A percentile compares a stretch with the other conserved stretches of the same genome.
These are phyloP conservation scores for Saturnispora mendoncae DNA, from an alignment of 805 yeast species.

Conservation along the genomic window DNA sequence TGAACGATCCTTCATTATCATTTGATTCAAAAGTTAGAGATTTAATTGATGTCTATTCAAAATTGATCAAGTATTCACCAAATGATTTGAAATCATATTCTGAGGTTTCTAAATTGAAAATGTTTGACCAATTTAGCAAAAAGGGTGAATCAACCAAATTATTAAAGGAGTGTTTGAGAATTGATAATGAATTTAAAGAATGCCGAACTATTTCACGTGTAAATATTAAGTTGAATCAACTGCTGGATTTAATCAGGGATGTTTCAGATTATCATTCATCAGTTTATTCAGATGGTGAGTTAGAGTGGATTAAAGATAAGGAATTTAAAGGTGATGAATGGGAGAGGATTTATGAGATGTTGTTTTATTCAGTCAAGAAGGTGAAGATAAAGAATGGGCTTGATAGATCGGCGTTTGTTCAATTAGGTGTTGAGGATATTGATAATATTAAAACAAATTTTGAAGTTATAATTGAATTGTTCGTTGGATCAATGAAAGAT, in stretches of 20 bases:
- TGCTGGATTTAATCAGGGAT: conserved; percentile 33
- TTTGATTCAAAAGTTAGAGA: conserved; percentile 17
- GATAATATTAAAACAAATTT: conserved; percentile 18
- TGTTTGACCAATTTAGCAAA: conserved; percentile 21
- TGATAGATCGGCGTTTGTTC: conserved; percentile 16
- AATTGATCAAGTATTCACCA: conserved; percentile 18
- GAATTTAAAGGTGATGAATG: conserved; percentile 38
- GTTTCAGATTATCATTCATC: conserved; percentile 36
- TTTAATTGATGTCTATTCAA: conserved; percentile 20
- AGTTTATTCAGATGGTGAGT: conserved; percentile 29
- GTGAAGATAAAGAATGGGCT: conserved; percentile 18
- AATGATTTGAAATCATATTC: conserved; percentile 19
- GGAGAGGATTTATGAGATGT: conserved; percentile 28
- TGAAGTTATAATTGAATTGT: conserved; percentile 21
- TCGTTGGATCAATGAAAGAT: conserved; percentile 10
- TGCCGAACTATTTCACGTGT: conserved; percentile 53
- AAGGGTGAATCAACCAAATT: conserved; percentile 14
- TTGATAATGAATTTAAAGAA: conserved; percentile 60
- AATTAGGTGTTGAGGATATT: conserved; percentile 12
- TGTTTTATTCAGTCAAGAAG: conserved; percentile 22
- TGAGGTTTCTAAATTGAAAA: conserved; percentile 21
- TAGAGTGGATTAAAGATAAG: conserved; percentile 24
- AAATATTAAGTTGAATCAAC: conserved; percentile 36
- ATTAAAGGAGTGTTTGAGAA: conserved; percentile 52
- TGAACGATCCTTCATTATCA: conserved; percentile 11